Conservation (phyloP, 1,139 yeast genomes). For the Suhomyces terraborum region DNA sequence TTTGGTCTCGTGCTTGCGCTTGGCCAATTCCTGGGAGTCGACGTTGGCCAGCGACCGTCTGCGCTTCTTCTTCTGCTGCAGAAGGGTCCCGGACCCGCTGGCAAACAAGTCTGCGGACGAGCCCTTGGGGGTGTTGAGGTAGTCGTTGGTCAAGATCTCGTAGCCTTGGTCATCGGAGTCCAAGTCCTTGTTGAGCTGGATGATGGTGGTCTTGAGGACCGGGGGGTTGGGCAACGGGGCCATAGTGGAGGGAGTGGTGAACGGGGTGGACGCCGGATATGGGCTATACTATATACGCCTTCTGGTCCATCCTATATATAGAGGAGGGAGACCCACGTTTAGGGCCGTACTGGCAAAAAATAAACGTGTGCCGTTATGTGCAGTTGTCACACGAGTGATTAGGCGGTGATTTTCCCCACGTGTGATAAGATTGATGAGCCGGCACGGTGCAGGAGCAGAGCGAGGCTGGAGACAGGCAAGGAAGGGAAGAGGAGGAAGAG, state of each 20-base stretch:
- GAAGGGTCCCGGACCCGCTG: slow-evolving; percentile 4
- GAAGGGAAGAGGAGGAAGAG: no score
- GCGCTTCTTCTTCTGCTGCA: slow-evolving; percentile 40
- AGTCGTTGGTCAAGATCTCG: slow-evolving; percentile 46
- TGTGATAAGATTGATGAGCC: slow-evolving; percentile 4
- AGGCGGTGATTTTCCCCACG: slow-evolving; percentile 5
- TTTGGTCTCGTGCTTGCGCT: slow-evolving; percentile 57
- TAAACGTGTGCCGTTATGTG: slow-evolving; percentile 6
- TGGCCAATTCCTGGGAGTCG: slow-evolving; percentile 56
- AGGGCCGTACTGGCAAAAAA: slow-evolving; percentile 5
- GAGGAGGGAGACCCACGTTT: slow-evolving; percentile 6
- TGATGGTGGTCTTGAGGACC: slow-evolving; percentile 60
- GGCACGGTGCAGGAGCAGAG: neutral
- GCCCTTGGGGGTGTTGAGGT: slow-evolving; percentile 16
- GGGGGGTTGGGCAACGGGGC: slow-evolving; percentile 56
- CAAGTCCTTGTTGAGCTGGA: slow-evolving; percentile 55
- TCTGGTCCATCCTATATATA: slow-evolving; percentile 5
- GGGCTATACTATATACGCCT: neutral
- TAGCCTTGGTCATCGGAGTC: slow-evolving; percentile 46
- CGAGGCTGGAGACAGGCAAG: neutral
- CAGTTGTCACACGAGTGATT: slow-evolving; percentile 7
- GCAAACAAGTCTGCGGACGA: slow-evolving; percentile 9
- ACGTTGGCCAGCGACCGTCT: slow-evolving; percentile 49
- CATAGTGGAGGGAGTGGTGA: no score
- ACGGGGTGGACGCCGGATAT: no score